phyloP scores from a whole-genome alignment of 2,329 filamentous ascomycete species.

The Xylaria multiplex region DNA sequence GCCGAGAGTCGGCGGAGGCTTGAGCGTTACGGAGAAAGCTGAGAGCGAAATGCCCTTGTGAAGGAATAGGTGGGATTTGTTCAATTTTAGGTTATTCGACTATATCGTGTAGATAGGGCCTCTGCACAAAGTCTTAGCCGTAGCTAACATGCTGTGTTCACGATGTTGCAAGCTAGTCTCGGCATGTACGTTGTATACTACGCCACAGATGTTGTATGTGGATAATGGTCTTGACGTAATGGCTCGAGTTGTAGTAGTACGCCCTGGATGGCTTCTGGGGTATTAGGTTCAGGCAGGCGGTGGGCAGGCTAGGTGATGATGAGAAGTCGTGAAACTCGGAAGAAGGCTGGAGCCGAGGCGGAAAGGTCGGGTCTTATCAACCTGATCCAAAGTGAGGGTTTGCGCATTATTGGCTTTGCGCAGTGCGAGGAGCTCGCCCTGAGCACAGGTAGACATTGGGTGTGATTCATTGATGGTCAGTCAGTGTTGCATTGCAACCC shows the following conservation, averaged over 20 bases:
- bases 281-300: background rate
- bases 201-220: background rate
- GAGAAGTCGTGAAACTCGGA: background rate
- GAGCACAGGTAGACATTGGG: slow-evolving; percentile 5
- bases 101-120: slow-evolving; percentile 12
- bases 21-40: background rate
- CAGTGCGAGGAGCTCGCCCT: slow-evolving; percentile 29
- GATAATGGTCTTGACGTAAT: slow-evolving; percentile 34
- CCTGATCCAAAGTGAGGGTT: slow-evolving; percentile 21
- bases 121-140: slow-evolving; percentile 11
- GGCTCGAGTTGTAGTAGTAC: slow-evolving; percentile 8
- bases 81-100: background rate
- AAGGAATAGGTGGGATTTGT: background rate
- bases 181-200: slow-evolving; percentile 1
- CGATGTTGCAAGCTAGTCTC: slow-evolving; percentile 7
- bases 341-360: slow-evolving; percentile 1
- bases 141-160: slow-evolving; percentile 29
- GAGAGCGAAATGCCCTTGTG: background rate
- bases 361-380: background rate
- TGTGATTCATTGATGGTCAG: slow-evolving; percentile 11
- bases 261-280: background rate
- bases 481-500: slow-evolving; percentile 2
- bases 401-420: slow-evolving; percentile 31
- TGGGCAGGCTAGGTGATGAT: background rate
- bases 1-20: slow-evolving; percentile 10